phyloP scores from a whole-genome alignment of 441 rosid species.

The Croton setiger region DNA sequence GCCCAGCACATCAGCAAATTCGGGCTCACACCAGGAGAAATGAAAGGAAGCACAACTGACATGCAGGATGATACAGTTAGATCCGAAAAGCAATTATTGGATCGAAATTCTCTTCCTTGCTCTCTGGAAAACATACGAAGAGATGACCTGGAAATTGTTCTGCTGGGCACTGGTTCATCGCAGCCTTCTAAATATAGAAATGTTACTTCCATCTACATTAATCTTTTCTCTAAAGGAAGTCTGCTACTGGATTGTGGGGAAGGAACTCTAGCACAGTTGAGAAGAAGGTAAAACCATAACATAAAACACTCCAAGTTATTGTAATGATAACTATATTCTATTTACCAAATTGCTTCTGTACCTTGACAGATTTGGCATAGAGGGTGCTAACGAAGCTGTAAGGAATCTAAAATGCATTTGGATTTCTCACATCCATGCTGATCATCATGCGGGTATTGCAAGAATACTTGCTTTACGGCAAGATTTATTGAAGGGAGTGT shows the following conservation, averaged over 20 bases:
- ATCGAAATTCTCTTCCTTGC: constrained; percentile 47
- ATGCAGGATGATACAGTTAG: not conserved
- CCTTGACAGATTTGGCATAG: constrained; percentile 58
- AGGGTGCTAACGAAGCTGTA: constrained; percentile 69
- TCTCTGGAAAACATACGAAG: constrained; percentile 69
- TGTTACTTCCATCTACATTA: constrained; percentile 69
- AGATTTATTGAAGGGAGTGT: constrained; percentile 52
- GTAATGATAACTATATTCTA: not conserved
- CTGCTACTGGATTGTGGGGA: constrained; percentile 89
- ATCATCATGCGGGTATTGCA: constrained; percentile 84
- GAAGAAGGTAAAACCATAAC: constrained; percentile 55
- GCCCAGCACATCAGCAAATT: constrained; percentile 47
- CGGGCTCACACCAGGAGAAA: constrained; percentile 40
- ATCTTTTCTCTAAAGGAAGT: constrained; percentile 76
- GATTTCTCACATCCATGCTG: constrained; percentile 97
- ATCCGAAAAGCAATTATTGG: constrained; percentile 71
- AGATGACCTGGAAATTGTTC: constrained; percentile 86
- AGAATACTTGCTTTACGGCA: constrained; percentile 77
- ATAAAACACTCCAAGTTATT: not conserved
- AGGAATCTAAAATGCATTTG: constrained; percentile 66
- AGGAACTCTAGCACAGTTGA: constrained; percentile 92
- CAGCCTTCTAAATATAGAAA: constrained; percentile 94
- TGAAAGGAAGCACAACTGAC: not conserved
- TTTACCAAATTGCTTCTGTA: not conserved
- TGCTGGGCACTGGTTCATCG: constrained; percentile 90